Base-by-base conservation (phyloP, 768 basidiomycete genomes). In the Tricholoma sp. region DNA sequence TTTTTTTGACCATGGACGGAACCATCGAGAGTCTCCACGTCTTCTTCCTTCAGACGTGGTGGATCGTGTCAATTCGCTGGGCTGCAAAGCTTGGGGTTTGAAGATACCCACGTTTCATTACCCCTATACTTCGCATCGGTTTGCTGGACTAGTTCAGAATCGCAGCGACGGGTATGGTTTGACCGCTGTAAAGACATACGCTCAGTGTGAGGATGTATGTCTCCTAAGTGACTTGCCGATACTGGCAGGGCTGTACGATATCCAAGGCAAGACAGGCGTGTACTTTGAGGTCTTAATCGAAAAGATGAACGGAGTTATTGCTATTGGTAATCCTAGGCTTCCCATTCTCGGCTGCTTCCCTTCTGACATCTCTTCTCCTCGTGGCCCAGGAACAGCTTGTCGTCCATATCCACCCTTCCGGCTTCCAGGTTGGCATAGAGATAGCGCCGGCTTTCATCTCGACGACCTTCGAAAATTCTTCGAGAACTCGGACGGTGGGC, bases 401-500 rank as follows among this genome's bases (percentile, higher is more conserved):
- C 73, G 74, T 15, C 86, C 87, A 3, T 87, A 87, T 60, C 87
- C 86, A 0, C 67, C 70, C 1, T 87, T 81, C 75, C 78, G 86
- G 17, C 73, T 86, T 42, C 87, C 87, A 39, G 86, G 86, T 3
- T 88, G 87, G 87, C 84, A 89, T 63, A 72, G 86, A 49, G 71
- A 80, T 41, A 86, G 85, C 53, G 81, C 81, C 1, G 86, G 78
- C 1, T 71, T 86, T 28, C 86, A 88, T 61, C 76, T 88, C 33
- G 87, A 88, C 64, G 86, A 88, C 68, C 72, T 85, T 64, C 78
- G 83, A 65, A 88, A 87, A 67, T 88, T 88, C 74, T 88, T 83
- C 57, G 85, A 87, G 61, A 84, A 86, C 62, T 70, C 83, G 1
- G 74, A 81, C 47, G 86, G 86, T 15, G 86, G 86, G 10, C 78